Percentiles rank a stretch among this genome's conserved stretches.
phyloP scores from a whole-genome alignment of 2,329 filamentous ascomycete genomes.

The Neurospora crassa region DNA sequence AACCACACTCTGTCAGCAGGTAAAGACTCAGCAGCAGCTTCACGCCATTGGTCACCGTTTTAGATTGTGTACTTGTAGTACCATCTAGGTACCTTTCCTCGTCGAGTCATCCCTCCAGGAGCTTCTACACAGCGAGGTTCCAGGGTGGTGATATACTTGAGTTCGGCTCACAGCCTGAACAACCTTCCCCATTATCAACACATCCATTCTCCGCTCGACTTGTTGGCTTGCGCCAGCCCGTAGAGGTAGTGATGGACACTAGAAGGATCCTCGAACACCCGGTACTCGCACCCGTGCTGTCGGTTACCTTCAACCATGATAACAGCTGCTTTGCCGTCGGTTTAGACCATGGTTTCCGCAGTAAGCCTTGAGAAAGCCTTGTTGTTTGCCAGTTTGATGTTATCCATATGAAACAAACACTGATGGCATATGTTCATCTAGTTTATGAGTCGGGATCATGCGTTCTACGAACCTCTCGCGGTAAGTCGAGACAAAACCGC shows the following conservation, averaged over 20 bases:
- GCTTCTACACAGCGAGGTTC: background rate
- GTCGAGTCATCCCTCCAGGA: background rate
- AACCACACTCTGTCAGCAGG: background rate
- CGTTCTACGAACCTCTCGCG: slow-evolving; percentile 49
- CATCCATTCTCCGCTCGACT: background rate
- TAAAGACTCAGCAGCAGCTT: background rate
- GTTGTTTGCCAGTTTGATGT: background rate
- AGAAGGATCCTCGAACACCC: slow-evolving; percentile 60
- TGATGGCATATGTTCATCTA: slow-evolving; percentile 25
- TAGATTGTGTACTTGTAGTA: background rate
- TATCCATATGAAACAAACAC: background rate
- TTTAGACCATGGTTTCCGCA: slow-evolving; percentile 74
- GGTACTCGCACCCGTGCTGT: slow-evolving; percentile 70
- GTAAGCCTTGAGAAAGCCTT: slow-evolving; percentile 37
- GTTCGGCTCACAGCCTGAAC: background rate
- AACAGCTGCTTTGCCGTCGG: slow-evolving; percentile 80
- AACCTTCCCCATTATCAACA: background rate
- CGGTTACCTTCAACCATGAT: slow-evolving; percentile 77
- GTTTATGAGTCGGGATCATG: slow-evolving; percentile 68
- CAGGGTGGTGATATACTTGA: background rate
- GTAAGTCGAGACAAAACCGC: slow-evolving; percentile 9
- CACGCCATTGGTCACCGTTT: background rate
- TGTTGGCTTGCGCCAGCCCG: background rate
- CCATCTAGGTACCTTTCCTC: background rate
- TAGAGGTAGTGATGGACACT: background rate